A percentile compares a stretch with the other conserved stretches of the same genome.
Evolutionary conservation across 1,284 basidiomycete genomes (phyloP).

Genomic region (Apiotrichum siamense): DNA sequence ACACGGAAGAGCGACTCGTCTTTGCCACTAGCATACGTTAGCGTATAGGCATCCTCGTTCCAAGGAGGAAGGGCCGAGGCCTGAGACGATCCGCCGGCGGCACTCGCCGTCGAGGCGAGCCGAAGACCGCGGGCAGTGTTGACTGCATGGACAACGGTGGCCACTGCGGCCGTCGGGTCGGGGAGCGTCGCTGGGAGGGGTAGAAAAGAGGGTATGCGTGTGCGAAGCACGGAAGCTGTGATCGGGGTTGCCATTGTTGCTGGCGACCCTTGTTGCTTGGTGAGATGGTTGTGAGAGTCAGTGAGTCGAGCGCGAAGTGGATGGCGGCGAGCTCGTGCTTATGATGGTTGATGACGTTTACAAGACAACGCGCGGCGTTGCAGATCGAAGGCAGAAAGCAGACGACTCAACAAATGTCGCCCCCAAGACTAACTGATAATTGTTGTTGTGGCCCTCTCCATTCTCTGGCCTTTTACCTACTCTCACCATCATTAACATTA

Average conservation of each 20-base stretch:
- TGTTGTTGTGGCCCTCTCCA: too few species aligned
- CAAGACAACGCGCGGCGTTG: too few species aligned
- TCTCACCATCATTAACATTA: too few species aligned
- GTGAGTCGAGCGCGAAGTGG: neutral
- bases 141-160: conserved; percentile 47
- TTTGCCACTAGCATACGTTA: conserved; percentile 48
- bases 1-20: conserved; percentile 46
- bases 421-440: too few species aligned
- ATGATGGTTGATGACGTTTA: neutral
- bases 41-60: conserved; percentile 38
- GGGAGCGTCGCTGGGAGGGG: conserved; percentile 31
- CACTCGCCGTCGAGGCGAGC: conserved; percentile 15
- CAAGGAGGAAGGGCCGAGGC: neutral
- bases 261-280: neutral
- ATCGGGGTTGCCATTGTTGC: conserved; percentile 31
- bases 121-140: conserved; percentile 47
- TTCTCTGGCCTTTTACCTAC: too few species aligned
- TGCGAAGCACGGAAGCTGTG: conserved; percentile 19
- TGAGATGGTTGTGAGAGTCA: neutral
- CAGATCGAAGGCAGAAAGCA: too few species aligned
- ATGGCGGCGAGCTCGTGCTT: neutral
- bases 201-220: conserved; percentile 23
- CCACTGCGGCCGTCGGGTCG: conserved; percentile 42
- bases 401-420: too few species aligned
- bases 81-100: neutral